These are phyloP conservation scores for Septoria linicola DNA, from an alignment of 2,329 filamentous ascomycete genomes.

Conservation along the genomic window DNA sequence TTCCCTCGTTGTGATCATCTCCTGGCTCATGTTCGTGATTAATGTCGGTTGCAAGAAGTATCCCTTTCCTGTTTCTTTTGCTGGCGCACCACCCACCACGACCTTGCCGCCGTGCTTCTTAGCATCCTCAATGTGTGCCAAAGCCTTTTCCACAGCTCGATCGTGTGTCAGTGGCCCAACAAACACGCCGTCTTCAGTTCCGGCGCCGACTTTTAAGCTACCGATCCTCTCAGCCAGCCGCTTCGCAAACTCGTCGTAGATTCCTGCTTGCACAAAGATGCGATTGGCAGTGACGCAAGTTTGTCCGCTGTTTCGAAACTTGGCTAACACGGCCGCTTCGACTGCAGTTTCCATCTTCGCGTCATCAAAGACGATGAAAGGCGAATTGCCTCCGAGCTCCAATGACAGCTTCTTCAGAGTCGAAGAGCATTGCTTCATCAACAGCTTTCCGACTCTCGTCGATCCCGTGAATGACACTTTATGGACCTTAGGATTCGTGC, in stretches of 20 bases:
- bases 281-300: slow-evolving; percentile 45
- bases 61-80: slow-evolving; percentile 18
- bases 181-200: slow-evolving; percentile 18
- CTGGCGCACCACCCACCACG: slow-evolving; percentile 62
- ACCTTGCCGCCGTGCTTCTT: slow-evolving; percentile 73
- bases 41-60: slow-evolving; percentile 93
- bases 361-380: slow-evolving; percentile 40
- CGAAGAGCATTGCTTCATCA: slow-evolving; percentile 28
- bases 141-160: slow-evolving; percentile 75
- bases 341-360: slow-evolving; percentile 35
- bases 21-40: slow-evolving; percentile 76
- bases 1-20: slow-evolving; percentile 81
- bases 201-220: slow-evolving; percentile 23
- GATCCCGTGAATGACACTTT: slow-evolving; percentile 38
- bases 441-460: slow-evolving; percentile 35
- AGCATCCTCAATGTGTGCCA: slow-evolving; percentile 77
- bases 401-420: slow-evolving; percentile 35
- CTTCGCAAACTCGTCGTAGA: slow-evolving; percentile 55
- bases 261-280: slow-evolving; percentile 53
- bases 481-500: slow-evolving; percentile 26
- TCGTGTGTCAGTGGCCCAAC: slow-evolving; percentile 78
- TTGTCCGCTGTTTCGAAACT: slow-evolving; percentile 35
- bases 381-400: slow-evolving; percentile 37
- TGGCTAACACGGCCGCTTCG: slow-evolving; percentile 29
- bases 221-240: slow-evolving; percentile 51